These are phyloP conservation scores for Amorphotheca resinae DNA, from an alignment of 495 filamentous ascomycete species.

Conservation along the genomic window DNA sequence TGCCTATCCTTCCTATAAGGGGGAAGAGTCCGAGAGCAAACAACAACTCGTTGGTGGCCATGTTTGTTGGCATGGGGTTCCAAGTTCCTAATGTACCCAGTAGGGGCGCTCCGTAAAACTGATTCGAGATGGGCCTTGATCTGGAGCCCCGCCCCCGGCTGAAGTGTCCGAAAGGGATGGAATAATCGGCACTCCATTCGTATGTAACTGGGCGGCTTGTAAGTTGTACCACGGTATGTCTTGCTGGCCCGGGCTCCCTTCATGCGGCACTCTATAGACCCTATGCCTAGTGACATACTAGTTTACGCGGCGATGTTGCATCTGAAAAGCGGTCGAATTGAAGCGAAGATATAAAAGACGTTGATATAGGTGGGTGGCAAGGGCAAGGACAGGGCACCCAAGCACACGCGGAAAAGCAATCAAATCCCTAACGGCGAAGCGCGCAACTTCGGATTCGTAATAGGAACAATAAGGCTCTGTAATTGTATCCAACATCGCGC, in stretches of 20 bases:
- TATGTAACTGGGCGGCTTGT: constrained; percentile 1
- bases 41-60: too few species aligned
- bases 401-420: constrained; percentile 2
- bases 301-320: constrained; percentile 13
- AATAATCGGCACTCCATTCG: constrained; percentile 3
- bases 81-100: too few species aligned
- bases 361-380: constrained; percentile 18
- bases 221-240: background rate
- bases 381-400: constrained; percentile 3
- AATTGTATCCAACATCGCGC: too few species aligned
- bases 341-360: constrained; percentile 14
- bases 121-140: background rate
- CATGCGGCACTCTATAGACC: background rate
- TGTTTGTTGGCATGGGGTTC: too few species aligned
- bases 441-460: constrained; percentile 1
- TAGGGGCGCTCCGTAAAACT: too few species aligned
- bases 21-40: too few species aligned
- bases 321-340: background rate
- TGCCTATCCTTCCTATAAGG: too few species aligned
- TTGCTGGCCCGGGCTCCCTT: background rate
- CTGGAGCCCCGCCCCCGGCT: constrained; percentile 1
- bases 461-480: too few species aligned
- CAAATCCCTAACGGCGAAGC: constrained; percentile 7
- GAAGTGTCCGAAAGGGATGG: constrained; percentile 15
- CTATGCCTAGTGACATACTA: constrained; percentile 1